Percentiles rank a stretch among this genome's conserved stretches.
These are phyloP conservation scores for Gardenia jasminoides DNA, from an alignment of 257 asterid genomes.

Conservation along the genomic window DNA sequence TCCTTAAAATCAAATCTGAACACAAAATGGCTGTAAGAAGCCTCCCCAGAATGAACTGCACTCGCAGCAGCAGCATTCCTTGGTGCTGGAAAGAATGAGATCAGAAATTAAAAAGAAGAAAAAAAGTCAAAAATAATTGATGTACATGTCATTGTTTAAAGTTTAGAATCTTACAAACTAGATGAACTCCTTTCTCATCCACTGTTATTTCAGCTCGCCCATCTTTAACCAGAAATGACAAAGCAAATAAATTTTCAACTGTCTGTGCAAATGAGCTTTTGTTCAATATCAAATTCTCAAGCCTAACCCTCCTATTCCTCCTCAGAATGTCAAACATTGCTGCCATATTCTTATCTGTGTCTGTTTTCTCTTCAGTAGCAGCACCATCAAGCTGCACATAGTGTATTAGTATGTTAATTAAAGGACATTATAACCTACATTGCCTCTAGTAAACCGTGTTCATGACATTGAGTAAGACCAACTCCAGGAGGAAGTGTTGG, in stretches of 20 bases:
- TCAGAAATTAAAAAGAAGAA: slow-evolving; percentile 5
- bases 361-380: slow-evolving; percentile 57
- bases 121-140: slow-evolving; percentile 2
- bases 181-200: slow-evolving; percentile 59
- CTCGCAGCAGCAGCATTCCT: slow-evolving; percentile 80
- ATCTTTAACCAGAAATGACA: slow-evolving; percentile 84
- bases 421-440: not conserved
- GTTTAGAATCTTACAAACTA: slow-evolving; percentile 55
- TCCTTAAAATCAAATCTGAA: slow-evolving; percentile 78
- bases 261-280: slow-evolving; percentile 83
- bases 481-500: not conserved
- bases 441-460: not conserved
- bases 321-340: slow-evolving; percentile 70
- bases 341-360: slow-evolving; percentile 92
- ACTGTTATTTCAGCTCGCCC: slow-evolving; percentile 78
- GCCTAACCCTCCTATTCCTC: slow-evolving; percentile 56
- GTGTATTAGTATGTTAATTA: not conserved
- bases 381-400: slow-evolving; percentile 53
- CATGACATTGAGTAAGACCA: not conserved
- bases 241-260: slow-evolving; percentile 89
- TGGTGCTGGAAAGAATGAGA: slow-evolving; percentile 53
- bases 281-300: slow-evolving; percentile 69
- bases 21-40: slow-evolving; percentile 63
- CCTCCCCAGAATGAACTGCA: slow-evolving; percentile 70
- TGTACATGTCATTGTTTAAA: not conserved